Percentiles rank a stretch among this genome's conserved stretches.
Conservation (phyloP, 768 basidiomycete genomes). For the Mycena leptocephala region DNA sequence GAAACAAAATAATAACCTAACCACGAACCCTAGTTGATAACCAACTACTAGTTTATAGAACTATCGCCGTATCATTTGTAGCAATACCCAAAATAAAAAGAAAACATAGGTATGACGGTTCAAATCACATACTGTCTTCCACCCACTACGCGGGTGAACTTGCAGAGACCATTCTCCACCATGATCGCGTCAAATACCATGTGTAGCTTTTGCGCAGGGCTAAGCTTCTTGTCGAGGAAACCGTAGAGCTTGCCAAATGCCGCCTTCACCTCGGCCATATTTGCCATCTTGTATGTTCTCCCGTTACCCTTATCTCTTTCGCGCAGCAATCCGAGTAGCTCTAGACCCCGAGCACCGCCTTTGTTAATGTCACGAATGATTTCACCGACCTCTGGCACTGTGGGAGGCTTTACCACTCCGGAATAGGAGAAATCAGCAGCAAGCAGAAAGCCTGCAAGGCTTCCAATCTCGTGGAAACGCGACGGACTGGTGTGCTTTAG, state of each 20-base stretch:
- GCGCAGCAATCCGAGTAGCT: background rate
- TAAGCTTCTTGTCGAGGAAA: too few relatives aligned
- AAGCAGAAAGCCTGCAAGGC: background rate
- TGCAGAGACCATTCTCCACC: background rate
- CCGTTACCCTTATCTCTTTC: background rate
- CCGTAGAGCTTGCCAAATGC: background rate
- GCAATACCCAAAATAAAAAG: too few relatives aligned
- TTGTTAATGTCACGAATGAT: constrained; percentile 6
- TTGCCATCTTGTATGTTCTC: background rate
- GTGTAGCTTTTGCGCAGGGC: too few relatives aligned
- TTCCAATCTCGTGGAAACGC: constrained; percentile 1
- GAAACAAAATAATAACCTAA: too few relatives aligned
- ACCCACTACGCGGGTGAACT: background rate
- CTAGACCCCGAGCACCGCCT: background rate
- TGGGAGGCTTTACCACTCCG: background rate
- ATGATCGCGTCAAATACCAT: background rate
- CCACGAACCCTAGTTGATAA: too few relatives aligned
- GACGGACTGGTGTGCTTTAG: background rate
- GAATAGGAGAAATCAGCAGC: background rate
- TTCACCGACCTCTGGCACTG: background rate
- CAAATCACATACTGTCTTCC: too few relatives aligned
- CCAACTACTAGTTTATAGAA: too few relatives aligned
- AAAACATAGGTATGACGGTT: too few relatives aligned
- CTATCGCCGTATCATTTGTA: too few relatives aligned
- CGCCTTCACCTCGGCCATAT: background rate